phyloP scores from a whole-genome alignment of 768 basidiomycete species.

The Boletus sensibilis region DNA sequence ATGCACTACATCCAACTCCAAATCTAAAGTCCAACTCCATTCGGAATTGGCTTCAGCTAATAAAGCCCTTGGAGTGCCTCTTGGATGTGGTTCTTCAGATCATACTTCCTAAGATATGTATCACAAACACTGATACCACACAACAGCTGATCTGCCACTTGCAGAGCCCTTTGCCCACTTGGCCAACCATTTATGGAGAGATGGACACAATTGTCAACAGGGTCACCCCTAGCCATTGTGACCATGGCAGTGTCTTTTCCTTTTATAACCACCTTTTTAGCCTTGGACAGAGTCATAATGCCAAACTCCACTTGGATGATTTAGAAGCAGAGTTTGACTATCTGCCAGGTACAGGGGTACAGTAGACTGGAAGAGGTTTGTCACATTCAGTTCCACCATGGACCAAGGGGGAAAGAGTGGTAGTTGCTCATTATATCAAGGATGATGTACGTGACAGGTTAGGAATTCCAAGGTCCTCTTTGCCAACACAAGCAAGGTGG shows the following conservation, averaged over 20 bases:
- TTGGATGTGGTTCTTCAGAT: neutral
- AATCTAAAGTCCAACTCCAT: neutral
- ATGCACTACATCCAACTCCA: neutral
- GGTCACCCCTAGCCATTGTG: neutral
- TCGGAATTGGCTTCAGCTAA: neutral
- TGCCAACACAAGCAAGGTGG: too few species aligned
- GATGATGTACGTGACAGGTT: neutral
- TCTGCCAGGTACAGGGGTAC: too few species aligned
- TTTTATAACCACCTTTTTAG: neutral
- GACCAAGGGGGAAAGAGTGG: neutral
- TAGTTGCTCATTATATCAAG: neutral
- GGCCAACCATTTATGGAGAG: neutral
- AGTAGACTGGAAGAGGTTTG: neutral
- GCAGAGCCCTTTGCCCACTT: neutral
- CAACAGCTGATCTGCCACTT: neutral
- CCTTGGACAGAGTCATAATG: neutral
- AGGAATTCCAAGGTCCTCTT: too few species aligned
- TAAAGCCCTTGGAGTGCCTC: neutral
- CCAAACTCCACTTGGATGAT: neutral
- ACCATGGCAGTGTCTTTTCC: neutral
- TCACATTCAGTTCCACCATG: neutral
- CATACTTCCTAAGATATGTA: neutral
- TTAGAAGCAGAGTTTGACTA: neutral
- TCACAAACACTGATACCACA: neutral
- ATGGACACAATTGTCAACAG: neutral